Percentiles rank a stretch among this genome's conserved stretches.
Evolutionary conservation across 2,329 filamentous ascomycete genomes (phyloP).

Genomic region (Davidsoniella virescens): DNA sequence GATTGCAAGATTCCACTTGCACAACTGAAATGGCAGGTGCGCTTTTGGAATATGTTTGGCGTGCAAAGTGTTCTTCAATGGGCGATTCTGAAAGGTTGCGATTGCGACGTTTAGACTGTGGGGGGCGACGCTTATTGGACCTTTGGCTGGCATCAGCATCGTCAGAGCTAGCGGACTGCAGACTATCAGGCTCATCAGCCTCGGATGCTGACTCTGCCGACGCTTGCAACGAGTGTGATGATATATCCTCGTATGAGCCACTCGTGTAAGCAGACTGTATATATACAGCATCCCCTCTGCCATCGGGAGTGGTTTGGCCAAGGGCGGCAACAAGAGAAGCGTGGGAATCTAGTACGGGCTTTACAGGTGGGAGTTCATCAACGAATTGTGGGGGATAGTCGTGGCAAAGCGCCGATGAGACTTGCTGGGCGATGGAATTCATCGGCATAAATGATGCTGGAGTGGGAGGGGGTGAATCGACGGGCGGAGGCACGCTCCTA

Average conservation of each 20-base stretch:
- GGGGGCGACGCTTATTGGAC: neutral
- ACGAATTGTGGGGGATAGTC: no score
- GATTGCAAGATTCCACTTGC: neutral
- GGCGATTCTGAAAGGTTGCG: slow-evolving; percentile 1
- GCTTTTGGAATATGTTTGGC: neutral
- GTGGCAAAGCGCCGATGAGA: no score
- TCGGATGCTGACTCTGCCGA: slow-evolving; percentile 7
- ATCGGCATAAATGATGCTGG: neutral
- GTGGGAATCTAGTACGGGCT: no score
- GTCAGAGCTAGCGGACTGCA: slow-evolving; percentile 1
- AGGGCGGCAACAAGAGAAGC: no score
- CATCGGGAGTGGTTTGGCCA: no score
- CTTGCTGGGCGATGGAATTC: neutral
- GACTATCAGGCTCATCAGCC: slow-evolving; percentile 4
- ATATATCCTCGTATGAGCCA: neutral
- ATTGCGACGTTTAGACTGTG: neutral
- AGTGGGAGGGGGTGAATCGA: slow-evolving; percentile 6
- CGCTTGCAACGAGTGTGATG: slow-evolving; percentile 2
- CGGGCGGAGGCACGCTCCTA: slow-evolving; percentile 5
- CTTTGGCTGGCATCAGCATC: neutral
- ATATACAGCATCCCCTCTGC: no score
- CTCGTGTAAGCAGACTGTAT: no score
- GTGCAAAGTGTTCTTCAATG: neutral
- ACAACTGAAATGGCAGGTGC: neutral
- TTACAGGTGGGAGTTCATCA: no score